A percentile compares a stretch with the other conserved stretches of the same genome.
Conservation (phyloP, 257 asterid genomes). For the Paulownia fortunei region DNA sequence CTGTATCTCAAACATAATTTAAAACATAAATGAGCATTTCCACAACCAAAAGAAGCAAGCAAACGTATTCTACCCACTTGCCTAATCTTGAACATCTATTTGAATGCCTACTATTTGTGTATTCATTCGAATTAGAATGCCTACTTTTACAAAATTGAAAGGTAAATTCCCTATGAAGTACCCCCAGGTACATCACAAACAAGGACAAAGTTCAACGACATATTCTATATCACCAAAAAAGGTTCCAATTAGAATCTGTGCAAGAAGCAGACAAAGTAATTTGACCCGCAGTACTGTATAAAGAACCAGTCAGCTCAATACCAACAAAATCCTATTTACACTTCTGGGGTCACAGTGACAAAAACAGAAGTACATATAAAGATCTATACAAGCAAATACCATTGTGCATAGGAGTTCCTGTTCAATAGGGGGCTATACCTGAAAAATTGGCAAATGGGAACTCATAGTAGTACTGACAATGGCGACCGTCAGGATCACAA, state of each 20-base stretch:
- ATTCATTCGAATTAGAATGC: background rate
- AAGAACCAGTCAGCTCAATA: too few relatives aligned
- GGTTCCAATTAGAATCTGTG: too few relatives aligned
- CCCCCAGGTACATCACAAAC: too few relatives aligned
- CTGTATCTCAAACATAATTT: conserved; percentile 30
- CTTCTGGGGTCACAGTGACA: too few relatives aligned
- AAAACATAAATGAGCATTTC: conserved; percentile 5
- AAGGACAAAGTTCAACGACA: conserved; percentile 4
- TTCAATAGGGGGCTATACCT: conserved; percentile 25
- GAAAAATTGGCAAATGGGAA: conserved; percentile 48
- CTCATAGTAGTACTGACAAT: conserved; percentile 76
- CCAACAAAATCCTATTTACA: too few relatives aligned
- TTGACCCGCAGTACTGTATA: background rate
- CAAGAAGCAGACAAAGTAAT: too few relatives aligned
- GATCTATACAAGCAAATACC: background rate
- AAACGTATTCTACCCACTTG: too few relatives aligned
- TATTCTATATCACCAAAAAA: too few relatives aligned
- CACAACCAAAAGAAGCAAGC: background rate
- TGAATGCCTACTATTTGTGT: background rate
- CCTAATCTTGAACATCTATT: too few relatives aligned
- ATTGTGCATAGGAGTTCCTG: background rate
- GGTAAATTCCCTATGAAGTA: too few relatives aligned
- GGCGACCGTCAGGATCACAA: conserved; percentile 85
- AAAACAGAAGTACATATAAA: too few relatives aligned
- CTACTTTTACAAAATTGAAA: too few relatives aligned